Conservation (phyloP, 2,329 filamentous ascomycete species). For the Calcarisporium arbuscula region DNA sequence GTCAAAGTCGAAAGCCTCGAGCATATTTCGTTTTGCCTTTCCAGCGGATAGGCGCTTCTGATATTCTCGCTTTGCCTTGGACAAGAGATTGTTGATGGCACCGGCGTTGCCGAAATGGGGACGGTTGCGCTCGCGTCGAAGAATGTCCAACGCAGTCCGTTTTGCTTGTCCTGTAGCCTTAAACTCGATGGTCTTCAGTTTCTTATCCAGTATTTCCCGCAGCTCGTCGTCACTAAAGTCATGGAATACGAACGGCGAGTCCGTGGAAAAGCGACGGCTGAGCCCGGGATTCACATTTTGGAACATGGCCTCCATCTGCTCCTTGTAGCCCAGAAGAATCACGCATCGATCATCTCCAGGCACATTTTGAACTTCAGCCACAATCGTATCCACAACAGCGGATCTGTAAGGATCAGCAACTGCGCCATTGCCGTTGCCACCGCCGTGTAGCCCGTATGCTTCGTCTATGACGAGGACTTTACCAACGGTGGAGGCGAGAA, state of each 20-base stretch:
- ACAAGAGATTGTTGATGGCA: slow-evolving; percentile 62
- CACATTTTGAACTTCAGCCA: slow-evolving; percentile 63
- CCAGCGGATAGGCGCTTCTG: slow-evolving; percentile 20
- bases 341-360: slow-evolving; percentile 69
- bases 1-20: slow-evolving; percentile 71
- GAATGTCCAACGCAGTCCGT: slow-evolving; percentile 50
- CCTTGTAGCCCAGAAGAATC: slow-evolving; percentile 62
- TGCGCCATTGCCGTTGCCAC: slow-evolving; percentile 16
- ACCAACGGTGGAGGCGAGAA: slow-evolving; percentile 58
- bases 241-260: slow-evolving; percentile 59
- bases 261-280: slow-evolving; percentile 56
- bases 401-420: slow-evolving; percentile 43
- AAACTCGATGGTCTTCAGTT: slow-evolving; percentile 52
- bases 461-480: slow-evolving; percentile 80
- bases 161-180: slow-evolving; percentile 44
- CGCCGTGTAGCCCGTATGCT: slow-evolving; percentile 59
- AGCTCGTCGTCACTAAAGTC: slow-evolving; percentile 59
- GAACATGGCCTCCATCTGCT: slow-evolving; percentile 66
- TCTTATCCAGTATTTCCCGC: slow-evolving; percentile 52
- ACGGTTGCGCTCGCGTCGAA: slow-evolving; percentile 54
- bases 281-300: slow-evolving; percentile 68
- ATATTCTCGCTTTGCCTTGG: slow-evolving; percentile 43
- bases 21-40: slow-evolving; percentile 47
- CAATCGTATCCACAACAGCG: slow-evolving; percentile 67
- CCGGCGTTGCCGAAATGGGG: slow-evolving; percentile 71